These are phyloP conservation scores for Aspergillus viridinutans DNA, from an alignment of 2,329 filamentous ascomycete genomes.

Conservation along the genomic window DNA sequence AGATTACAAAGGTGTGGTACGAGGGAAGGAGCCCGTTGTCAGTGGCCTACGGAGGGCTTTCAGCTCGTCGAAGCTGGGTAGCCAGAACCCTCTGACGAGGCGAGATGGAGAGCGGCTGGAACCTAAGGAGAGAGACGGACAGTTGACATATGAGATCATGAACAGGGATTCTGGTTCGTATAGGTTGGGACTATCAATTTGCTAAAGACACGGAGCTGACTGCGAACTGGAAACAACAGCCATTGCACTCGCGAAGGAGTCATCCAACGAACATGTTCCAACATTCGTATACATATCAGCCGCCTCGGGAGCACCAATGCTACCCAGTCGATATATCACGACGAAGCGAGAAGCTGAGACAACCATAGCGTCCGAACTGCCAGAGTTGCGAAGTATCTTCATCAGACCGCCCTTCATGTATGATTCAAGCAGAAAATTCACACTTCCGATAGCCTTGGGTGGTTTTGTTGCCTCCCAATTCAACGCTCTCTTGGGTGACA, in stretches of 20 bases:
- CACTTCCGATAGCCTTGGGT: conserved; percentile 75
- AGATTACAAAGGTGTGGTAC: conserved; percentile 91
- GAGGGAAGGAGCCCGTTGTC: conserved; percentile 77
- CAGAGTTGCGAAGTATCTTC: conserved; percentile 73
- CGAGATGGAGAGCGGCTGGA: conserved; percentile 57
- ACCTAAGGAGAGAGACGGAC: conserved; percentile 63
- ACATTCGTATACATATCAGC: conserved; percentile 88
- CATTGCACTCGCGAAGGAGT: conserved; percentile 74
- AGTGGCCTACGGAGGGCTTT: conserved; percentile 76
- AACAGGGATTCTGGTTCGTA: conserved; percentile 70
- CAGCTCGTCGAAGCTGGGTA: conserved; percentile 56
- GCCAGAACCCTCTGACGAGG: conserved; percentile 67
- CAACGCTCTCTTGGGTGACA: conserved; percentile 72
- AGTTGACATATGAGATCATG: conserved; percentile 95
- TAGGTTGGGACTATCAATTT: background rate
- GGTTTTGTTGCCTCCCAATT: conserved; percentile 70
- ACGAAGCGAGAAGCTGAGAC: conserved; percentile 90
- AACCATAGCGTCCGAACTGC: conserved; percentile 68
- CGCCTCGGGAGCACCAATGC: conserved; percentile 74
- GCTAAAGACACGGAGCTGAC: conserved; percentile 2
- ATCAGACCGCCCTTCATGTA: conserved; percentile 85
- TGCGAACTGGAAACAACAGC: conserved; percentile 49
- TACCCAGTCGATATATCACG: conserved; percentile 79
- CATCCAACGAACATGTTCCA: conserved; percentile 58
- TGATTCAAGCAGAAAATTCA: conserved; percentile 75